These are phyloP conservation scores for Fusarium devonianum DNA, from an alignment of 2,329 filamentous ascomycete species.

Conservation along the genomic window DNA sequence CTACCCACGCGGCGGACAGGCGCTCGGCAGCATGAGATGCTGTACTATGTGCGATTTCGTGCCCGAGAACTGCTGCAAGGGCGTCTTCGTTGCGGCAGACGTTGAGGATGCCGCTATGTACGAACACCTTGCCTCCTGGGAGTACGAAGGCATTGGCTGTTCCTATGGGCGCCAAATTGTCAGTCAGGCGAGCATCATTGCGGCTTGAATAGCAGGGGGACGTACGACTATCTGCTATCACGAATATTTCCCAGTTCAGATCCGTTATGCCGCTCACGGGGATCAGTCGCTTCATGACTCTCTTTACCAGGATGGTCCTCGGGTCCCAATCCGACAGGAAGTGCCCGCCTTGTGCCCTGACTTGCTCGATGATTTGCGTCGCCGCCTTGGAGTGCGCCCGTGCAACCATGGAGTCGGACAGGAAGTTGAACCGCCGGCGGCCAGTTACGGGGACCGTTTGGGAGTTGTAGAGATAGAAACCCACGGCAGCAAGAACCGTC, in stretches of 20 bases:
- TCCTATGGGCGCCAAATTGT: slow-evolving; percentile 38
- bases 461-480: slow-evolving; percentile 72
- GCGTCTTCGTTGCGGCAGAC: slow-evolving; percentile 72
- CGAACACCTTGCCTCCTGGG: slow-evolving; percentile 81
- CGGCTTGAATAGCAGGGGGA: slow-evolving; percentile 1
- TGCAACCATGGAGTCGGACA: slow-evolving; percentile 64
- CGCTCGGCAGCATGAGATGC: slow-evolving; percentile 73
- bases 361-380: slow-evolving; percentile 58
- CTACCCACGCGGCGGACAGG: slow-evolving; percentile 60
- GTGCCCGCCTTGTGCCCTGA: slow-evolving; percentile 58
- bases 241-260: slow-evolving; percentile 73
- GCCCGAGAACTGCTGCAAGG: slow-evolving; percentile 77
- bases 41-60: slow-evolving; percentile 81
- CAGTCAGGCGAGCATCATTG: neutral
- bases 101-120: slow-evolving; percentile 76
- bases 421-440: slow-evolving; percentile 73
- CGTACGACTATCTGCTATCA: slow-evolving; percentile 71
- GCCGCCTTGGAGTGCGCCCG: slow-evolving; percentile 44
- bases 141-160: slow-evolving; percentile 79
- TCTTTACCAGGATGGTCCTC: slow-evolving; percentile 62
- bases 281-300: slow-evolving; percentile 71
- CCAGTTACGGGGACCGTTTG: slow-evolving; percentile 78
- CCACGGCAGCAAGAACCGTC: slow-evolving; percentile 53
- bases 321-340: slow-evolving; percentile 68
- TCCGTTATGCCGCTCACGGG: slow-evolving; percentile 68